Percentiles rank a stretch among this genome's conserved stretches.
These are phyloP conservation scores for Nymphaea colorata DNA, from an alignment of 164 flowering plant species.

Conservation along the genomic window DNA sequence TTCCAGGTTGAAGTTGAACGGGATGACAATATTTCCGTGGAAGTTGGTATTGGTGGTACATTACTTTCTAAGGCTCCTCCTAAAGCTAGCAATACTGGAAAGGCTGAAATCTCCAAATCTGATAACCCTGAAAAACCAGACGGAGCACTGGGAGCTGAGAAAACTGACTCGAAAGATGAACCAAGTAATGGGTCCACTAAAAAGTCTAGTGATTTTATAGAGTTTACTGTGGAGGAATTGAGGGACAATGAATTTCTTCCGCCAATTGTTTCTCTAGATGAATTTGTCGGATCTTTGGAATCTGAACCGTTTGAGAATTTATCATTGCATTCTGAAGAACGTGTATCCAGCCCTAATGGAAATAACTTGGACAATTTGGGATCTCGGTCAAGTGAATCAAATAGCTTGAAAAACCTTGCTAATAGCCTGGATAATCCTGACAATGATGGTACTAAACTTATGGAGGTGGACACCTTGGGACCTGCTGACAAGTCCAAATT, in stretches of 20 bases:
- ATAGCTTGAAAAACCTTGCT: conserved; percentile 5
- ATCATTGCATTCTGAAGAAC: conserved; percentile 30
- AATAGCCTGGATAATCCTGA: conserved; percentile 15
- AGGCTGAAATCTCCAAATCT: conserved; percentile 3
- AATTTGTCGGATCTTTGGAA: conserved; percentile 87
- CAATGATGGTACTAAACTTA: conserved; percentile 11
- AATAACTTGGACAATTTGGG: conserved; percentile 19
- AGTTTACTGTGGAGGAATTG: conserved; percentile 33
- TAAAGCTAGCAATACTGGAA: conserved; percentile 17
- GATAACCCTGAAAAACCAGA: conserved; percentile 27
- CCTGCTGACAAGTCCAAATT: conserved; percentile 7
- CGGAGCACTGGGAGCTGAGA: conserved; percentile 14
- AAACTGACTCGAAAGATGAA: not conserved
- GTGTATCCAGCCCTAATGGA: conserved; percentile 14
- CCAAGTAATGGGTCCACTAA: not conserved
- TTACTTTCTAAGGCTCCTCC: conserved; percentile 16
- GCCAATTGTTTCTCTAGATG: conserved; percentile 89
- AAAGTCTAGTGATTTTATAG: not conserved
- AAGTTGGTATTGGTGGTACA: conserved; percentile 49
- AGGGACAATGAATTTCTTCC: conserved; percentile 83
- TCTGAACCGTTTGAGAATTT: conserved; percentile 69
- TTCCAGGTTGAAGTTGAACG: conserved; percentile 76
- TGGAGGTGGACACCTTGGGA: conserved; percentile 6
- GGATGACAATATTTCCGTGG: conserved; percentile 49
- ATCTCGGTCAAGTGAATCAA: conserved; percentile 1